phyloP scores from a whole-genome alignment of 495 filamentous ascomycete species.

The Astrocystis sublimbata region DNA sequence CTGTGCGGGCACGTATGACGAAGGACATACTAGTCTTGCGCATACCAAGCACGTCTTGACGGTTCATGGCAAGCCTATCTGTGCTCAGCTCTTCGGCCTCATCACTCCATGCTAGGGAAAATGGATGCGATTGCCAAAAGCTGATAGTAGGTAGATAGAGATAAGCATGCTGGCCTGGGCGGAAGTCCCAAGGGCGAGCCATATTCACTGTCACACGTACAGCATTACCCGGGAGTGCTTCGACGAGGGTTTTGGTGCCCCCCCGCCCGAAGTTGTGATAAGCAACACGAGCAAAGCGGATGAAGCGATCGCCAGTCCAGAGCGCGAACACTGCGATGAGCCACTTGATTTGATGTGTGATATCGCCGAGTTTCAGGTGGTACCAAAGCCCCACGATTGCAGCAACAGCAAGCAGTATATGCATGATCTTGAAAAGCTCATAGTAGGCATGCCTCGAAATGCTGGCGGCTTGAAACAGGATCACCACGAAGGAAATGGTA shows the following conservation, averaged over 20 bases:
- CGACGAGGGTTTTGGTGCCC: constrained; percentile 58
- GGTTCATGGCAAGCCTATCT: constrained; percentile 56
- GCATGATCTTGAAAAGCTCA: constrained; percentile 78
- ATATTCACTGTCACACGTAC: constrained; percentile 73
- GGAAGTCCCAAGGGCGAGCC: constrained; percentile 71
- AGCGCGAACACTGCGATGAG: constrained; percentile 59
- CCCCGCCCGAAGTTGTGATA: constrained; percentile 71
- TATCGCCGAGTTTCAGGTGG: constrained; percentile 63
- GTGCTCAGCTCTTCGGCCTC: constrained; percentile 47
- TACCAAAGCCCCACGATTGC: constrained; percentile 67
- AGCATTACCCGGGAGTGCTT: constrained; percentile 65
- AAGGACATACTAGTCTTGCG: constrained; percentile 71
- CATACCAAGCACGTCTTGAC: constrained; percentile 57
- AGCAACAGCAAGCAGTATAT: constrained; percentile 67
- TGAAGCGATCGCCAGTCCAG: constrained; percentile 65
- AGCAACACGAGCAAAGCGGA: constrained; percentile 53
- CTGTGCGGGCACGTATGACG: constrained; percentile 74
- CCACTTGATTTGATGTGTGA: constrained; percentile 65
- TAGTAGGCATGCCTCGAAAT: constrained; percentile 86
- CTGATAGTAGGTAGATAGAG: constrained; percentile 77
- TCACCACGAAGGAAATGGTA: constrained; percentile 60
- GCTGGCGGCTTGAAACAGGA: constrained; percentile 71
- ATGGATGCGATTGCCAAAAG: constrained; percentile 68
- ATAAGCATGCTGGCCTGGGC: constrained; percentile 77
- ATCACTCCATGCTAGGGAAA: constrained; percentile 66